Evolutionary conservation across 2,329 filamentous ascomycete species (phyloP).

Genomic region (Scedosporium dehoogii): DNA sequence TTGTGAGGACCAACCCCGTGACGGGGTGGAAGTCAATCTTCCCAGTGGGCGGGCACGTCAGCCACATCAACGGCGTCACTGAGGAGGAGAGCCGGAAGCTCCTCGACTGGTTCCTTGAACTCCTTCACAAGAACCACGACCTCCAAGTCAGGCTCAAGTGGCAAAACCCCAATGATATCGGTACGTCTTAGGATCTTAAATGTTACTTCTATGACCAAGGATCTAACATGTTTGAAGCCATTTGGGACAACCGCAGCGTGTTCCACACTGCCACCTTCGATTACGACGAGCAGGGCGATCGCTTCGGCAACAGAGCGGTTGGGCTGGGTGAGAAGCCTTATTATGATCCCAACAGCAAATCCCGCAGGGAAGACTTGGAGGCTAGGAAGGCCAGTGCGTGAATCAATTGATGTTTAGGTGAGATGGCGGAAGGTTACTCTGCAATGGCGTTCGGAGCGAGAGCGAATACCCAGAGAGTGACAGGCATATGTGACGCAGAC

Average conservation of each 20-base stretch:
- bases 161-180: slow-evolving; percentile 32
- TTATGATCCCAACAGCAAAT: slow-evolving; percentile 37
- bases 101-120: slow-evolving; percentile 39
- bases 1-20: slow-evolving; percentile 47
- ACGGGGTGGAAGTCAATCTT: slow-evolving; percentile 49
- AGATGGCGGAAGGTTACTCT: not conserved
- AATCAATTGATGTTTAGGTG: not conserved
- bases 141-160: slow-evolving; percentile 39
- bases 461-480: too few relatives aligned
- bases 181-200: slow-evolving; percentile 10
- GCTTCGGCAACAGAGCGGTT: slow-evolving; percentile 41
- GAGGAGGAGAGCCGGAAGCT: slow-evolving; percentile 36
- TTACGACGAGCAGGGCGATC: slow-evolving; percentile 38
- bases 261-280: slow-evolving; percentile 51
- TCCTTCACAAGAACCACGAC: slow-evolving; percentile 46
- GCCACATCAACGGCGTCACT: slow-evolving; percentile 39
- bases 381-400: not conserved
- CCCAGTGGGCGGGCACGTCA: slow-evolving; percentile 39
- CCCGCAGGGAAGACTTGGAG: slow-evolving; percentile 12
- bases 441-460: not conserved
- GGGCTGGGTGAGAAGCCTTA: slow-evolving; percentile 44
- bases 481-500: too few relatives aligned
- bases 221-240: not conserved
- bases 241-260: slow-evolving; percentile 27
- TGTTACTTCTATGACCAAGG: not conserved